Evolutionary conservation across 2,329 filamentous ascomycete species (phyloP), one percentile per base, ranked within the genome.

Genomic region (Cyanodermella asteris): DNA sequence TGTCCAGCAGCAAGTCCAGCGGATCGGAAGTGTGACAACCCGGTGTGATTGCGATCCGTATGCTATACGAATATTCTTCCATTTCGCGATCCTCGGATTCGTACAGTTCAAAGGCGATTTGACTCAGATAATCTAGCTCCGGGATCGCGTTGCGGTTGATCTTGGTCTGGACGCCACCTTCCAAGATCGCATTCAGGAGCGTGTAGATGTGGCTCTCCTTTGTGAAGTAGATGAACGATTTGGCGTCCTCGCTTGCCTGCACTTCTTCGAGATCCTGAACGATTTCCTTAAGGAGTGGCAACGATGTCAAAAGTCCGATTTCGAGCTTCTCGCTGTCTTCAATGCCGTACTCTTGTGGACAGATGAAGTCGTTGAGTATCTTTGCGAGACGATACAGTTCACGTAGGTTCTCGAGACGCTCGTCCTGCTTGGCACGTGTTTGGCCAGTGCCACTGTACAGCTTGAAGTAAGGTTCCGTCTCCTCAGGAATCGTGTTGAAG

Each of bases 151-250:
- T 82, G 18, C 90, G 74, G 38, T 80, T 75, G 42, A 97, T 94
- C 55, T 97, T 97, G 13, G 84, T 93, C 43, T 90, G 76, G 35
- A 97, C 77, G 16, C 87, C 90, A 31, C 90, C 87, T 47, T 97
- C 87, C 14, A 97, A 64, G 37, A 97, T 94, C 46, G 84, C 94
- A 48, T 97, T 97, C 30, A 97, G 65, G 5, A 97, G 63, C 5
- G 87, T 97, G 53, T 97, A 97, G 34, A 97, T 93, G 46, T 97
- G 87, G 1, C 80, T 91, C 50, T 97, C 87, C 49, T 97, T 97
- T 34, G 87, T 97, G 49, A 97, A 97, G 54, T 97, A 97, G 51
- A 94, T 78, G 56, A 94, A 94, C 2, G 75, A 84, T 45, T 93
- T 93, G 22, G 82, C 81, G 36, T 90, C 77, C 26, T 84, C 73